Evolutionary conservation across 2,329 filamentous ascomycete species (phyloP).

Genomic region (Aspergillus latus): DNA sequence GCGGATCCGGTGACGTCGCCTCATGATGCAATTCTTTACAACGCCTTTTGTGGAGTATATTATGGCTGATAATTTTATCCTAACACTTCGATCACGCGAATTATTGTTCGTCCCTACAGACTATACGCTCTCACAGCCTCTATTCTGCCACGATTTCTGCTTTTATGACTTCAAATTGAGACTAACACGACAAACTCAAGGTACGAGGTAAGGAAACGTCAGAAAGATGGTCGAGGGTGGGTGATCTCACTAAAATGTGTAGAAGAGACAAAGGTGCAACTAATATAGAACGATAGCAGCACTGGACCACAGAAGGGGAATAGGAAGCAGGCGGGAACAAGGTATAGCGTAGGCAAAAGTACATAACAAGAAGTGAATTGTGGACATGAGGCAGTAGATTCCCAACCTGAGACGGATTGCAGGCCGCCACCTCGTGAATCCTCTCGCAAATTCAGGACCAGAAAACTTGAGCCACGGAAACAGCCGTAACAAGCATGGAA

Average conservation of each 20-base stretch:
- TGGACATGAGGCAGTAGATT: conserved; percentile 29
- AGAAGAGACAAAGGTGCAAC: conserved; percentile 23
- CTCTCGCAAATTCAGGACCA: conserved; percentile 26
- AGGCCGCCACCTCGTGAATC: conserved; percentile 24
- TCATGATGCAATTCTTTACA: conserved; percentile 4
- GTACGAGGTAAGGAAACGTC: conserved; percentile 21
- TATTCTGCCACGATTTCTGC: not conserved
- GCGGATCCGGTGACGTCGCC: conserved; percentile 10
- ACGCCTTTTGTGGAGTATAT: not conserved
- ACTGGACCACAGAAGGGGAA: conserved; percentile 26
- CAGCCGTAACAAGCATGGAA: conserved; percentile 8
- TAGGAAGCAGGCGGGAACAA: conserved; percentile 29
- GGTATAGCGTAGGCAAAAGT: conserved; percentile 41
- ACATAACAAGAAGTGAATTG: conserved; percentile 41
- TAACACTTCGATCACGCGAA: not conserved
- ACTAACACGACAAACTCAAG: conserved; percentile 22
- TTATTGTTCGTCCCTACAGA: conserved; percentile 1
- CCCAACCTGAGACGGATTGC: conserved; percentile 21
- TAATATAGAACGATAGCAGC: conserved; percentile 23
- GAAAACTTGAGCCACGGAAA: not conserved
- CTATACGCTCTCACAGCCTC: not conserved
- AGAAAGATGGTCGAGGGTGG: conserved; percentile 26
- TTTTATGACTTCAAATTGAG: conserved; percentile 25
- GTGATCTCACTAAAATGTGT: conserved; percentile 28
- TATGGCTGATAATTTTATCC: not conserved